Conservation (phyloP, 2,329 filamentous ascomycete genomes). For the Aspergillus pseudoterreus region DNA sequence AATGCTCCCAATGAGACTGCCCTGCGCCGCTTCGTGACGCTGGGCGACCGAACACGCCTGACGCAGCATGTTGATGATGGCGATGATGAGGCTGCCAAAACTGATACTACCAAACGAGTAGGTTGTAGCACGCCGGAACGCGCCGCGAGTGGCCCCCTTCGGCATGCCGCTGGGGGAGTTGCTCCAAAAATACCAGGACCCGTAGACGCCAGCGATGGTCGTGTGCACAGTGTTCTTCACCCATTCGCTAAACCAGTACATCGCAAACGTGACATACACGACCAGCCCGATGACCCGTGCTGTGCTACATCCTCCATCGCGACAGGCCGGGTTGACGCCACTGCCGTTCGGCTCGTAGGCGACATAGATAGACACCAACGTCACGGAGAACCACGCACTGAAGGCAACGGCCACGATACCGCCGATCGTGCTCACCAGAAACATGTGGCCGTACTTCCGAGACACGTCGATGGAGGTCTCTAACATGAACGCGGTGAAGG, state of each 20-base stretch:
- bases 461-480: conserved; percentile 81
- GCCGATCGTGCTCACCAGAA: conserved; percentile 77
- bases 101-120: conserved; percentile 92
- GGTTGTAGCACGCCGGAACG: conserved; percentile 75
- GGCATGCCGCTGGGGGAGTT: conserved; percentile 63
- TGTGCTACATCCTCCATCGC: conserved; percentile 58
- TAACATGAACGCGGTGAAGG: conserved; percentile 87
- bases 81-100: conserved; percentile 79
- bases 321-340: conserved; percentile 52
- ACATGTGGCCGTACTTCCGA: conserved; percentile 80
- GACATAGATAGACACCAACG: conserved; percentile 79
- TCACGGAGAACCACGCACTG: conserved; percentile 81
- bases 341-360: conserved; percentile 64
- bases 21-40: conserved; percentile 59
- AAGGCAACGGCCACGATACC: conserved; percentile 73
- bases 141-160: conserved; percentile 74
- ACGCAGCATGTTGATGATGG: conserved; percentile 79
- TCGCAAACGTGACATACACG: conserved; percentile 83
- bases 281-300: conserved; percentile 80
- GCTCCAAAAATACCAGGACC: conserved; percentile 84
- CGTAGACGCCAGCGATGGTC: conserved; percentile 83
- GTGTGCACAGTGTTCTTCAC: conserved; percentile 91
- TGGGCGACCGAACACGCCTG: conserved; percentile 78
- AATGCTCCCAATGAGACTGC: conserved; percentile 64
- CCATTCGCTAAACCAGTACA: conserved; percentile 92